Base-by-base conservation (phyloP, 148 eudicot species). In the Vaccinium corymbosum region DNA sequence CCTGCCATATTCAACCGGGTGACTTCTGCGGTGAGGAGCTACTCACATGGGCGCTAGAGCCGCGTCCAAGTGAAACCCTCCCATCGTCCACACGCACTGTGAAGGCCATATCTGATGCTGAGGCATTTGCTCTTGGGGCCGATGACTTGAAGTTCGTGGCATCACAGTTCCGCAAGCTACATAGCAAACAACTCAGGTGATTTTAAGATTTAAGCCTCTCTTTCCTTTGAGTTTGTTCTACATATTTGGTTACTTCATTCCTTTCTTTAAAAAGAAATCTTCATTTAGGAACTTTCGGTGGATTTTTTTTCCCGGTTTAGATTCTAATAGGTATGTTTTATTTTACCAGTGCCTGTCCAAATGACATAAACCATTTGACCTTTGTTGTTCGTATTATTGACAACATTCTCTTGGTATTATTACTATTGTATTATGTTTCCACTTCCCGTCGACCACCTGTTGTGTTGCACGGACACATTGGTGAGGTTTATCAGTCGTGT, bases 21-120 rank as follows among this genome's bases (percentile, higher is more conserved):
- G 94, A 93, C 84, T 93, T 94, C 76, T 94, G 95, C 64, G 98
- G 98, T 4, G 95, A 94, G 81, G 98, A 93, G 84, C 90, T 94
- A 11, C 88, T 94, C 12, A 93, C 94, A 0, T 94, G 98, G 98
- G 98, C 94, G 0, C 87, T 94, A 0, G 93, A 89, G 62, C 92
- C 91, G 0, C 87, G 92, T 11, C 90, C 95, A 0, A 84, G 88
- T 4, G 83, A 85, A 27, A 89, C 86, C 86, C 89, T 94, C 49
- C 98, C 98, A 0, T 92, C 94, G 7, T 94, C 98, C 35, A 94
- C 98, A 0, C 89, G 98, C 72, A 94, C 98, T 0, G 96, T 94
- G 7, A 91, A 89, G 64, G 93, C 98, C 71, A 86, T 91, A 4
- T 89, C 91, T 0, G 98, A 94, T 78, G 98, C 93, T 0, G 98